Evolutionary conservation across 2,329 filamentous ascomycete species (phyloP).

Genomic region (Celoporthe dispersa): DNA sequence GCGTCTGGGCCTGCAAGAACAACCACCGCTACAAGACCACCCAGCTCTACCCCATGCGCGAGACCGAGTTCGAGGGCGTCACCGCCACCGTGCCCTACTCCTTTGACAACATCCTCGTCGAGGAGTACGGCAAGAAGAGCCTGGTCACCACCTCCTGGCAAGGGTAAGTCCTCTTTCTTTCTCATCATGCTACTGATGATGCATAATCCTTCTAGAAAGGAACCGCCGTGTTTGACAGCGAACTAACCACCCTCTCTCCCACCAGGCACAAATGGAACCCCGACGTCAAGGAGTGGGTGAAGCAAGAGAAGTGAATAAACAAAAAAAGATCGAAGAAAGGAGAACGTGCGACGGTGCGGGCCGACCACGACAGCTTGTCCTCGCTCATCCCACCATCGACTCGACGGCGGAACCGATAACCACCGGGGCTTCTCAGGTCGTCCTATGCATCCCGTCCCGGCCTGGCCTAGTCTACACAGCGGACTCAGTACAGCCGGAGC

Average conservation of each 20-base stretch:
- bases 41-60: constrained; percentile 78
- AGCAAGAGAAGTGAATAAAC: constrained; percentile 31
- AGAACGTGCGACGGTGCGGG: neutral
- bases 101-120: constrained; percentile 67
- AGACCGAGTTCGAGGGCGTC: constrained; percentile 76
- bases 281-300: constrained; percentile 63
- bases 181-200: no score
- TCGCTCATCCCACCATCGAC: neutral
- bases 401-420: neutral
- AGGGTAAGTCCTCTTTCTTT: constrained; percentile 56
- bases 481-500: no score
- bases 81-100: constrained; percentile 70
- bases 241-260: constrained; percentile 30
- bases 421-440: neutral
- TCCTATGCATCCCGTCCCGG: no score
- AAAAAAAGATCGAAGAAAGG: neutral
- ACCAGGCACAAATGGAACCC: constrained; percentile 65
- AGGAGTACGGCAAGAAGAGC: constrained; percentile 68
- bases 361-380: neutral
- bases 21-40: constrained; percentile 70
- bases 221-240: neutral
- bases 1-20: constrained; percentile 81
- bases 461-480: neutral
- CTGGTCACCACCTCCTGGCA: constrained; percentile 64
- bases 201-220: no score